Conservation (phyloP, 106 monocot species). For the Chionographis japonica region DNA sequence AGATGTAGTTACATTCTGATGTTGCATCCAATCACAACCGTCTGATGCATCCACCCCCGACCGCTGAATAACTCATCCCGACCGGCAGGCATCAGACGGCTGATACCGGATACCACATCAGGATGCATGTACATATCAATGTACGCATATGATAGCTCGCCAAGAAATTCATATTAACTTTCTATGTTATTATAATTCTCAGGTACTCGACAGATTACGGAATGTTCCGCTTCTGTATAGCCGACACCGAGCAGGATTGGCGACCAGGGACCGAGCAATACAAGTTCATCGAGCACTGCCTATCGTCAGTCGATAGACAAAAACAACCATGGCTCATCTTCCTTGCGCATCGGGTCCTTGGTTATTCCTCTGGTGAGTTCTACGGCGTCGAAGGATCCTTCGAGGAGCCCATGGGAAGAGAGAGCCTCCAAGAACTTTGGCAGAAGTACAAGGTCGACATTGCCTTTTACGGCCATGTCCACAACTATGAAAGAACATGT, state of each 20-base stretch:
- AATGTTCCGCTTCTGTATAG: constrained; percentile 56
- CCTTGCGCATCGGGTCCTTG: constrained; percentile 46
- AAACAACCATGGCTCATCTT: constrained; percentile 61
- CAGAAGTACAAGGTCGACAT: constrained; percentile 52
- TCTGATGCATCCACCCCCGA: no score
- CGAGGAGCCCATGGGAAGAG: constrained; percentile 57
- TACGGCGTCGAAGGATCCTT: constrained; percentile 36
- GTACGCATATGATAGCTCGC: no score
- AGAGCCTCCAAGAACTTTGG: constrained; percentile 46
- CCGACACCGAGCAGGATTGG: constrained; percentile 55
- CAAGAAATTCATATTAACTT: not conserved
- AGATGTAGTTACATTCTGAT: no score
- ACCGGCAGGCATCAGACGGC: no score
- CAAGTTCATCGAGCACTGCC: constrained; percentile 42
- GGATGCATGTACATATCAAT: no score
- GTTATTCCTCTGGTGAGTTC: constrained; percentile 33
- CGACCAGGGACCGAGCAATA: constrained; percentile 51
- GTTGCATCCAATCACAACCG: no score
- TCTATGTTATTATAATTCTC: constrained; percentile 1
- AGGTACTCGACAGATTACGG: constrained; percentile 55
- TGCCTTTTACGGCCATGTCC: constrained; percentile 44
- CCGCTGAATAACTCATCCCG: no score
- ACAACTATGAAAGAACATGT: constrained; percentile 55
- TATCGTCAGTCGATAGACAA: constrained; percentile 42
- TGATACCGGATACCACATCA: no score